A percentile compares a stretch with the other conserved stretches of the same genome.
Conservation (phyloP, 306 rosid genomes). For the Fragaria ananassa region DNA sequence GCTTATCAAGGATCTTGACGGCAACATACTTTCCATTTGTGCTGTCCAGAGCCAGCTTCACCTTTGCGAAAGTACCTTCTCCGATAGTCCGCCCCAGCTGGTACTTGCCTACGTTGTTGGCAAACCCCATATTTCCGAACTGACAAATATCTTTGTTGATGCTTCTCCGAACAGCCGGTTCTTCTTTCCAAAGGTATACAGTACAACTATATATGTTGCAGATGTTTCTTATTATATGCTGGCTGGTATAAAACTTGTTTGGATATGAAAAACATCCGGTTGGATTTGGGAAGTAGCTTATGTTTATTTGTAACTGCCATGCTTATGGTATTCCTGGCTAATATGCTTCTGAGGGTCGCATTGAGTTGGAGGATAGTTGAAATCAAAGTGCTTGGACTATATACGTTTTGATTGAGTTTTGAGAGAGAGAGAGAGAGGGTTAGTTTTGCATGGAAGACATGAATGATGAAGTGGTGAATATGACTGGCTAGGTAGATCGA, state of each 20-base stretch:
- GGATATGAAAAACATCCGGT: not conserved
- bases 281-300: not conserved
- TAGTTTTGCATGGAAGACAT: not conserved
- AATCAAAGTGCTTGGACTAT: not conserved
- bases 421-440: not conserved
- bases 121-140: conserved; percentile 41
- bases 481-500: no score
- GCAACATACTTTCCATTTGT: conserved; percentile 55
- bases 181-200: not conserved
- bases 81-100: conserved; percentile 61
- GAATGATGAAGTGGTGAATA: not conserved
- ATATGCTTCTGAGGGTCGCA: not conserved
- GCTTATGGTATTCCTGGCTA: not conserved
- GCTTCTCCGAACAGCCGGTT: not conserved
- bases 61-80: conserved; percentile 83
- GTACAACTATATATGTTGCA: not conserved
- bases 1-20: conserved; percentile 65
- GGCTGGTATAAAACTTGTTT: not conserved
- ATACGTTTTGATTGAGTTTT: not conserved
- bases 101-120: conserved; percentile 53
- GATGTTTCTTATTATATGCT: not conserved
- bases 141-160: not conserved
- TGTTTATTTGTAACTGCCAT: not conserved
- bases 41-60: conserved; percentile 50
- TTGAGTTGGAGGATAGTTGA: not conserved